Evolutionary conservation across 2,329 filamentous ascomycete species (phyloP).

Genomic region (Chrysoporthe puriensis): DNA sequence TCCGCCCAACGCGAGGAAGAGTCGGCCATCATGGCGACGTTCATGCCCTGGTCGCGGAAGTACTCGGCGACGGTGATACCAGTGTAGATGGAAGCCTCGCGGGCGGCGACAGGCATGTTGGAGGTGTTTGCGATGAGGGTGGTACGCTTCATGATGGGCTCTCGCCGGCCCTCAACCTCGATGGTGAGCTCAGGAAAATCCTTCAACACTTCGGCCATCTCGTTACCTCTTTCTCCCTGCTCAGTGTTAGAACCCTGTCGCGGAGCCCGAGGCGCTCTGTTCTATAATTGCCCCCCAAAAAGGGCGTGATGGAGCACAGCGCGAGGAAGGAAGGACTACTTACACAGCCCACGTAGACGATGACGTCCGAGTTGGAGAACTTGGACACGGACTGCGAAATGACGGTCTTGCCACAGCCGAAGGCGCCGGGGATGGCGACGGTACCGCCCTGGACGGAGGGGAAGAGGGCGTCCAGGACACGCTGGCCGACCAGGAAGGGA

Average conservation of each 20-base stretch:
- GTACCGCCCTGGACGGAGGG: slow-evolving; percentile 96
- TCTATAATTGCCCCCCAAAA: too few species aligned
- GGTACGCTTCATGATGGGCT: slow-evolving; percentile 99
- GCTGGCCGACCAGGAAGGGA: slow-evolving; percentile 94
- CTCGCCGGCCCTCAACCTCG: slow-evolving; percentile 88
- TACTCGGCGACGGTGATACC: slow-evolving; percentile 95
- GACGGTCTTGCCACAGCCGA: slow-evolving; percentile 98
- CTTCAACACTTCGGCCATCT: slow-evolving; percentile 99
- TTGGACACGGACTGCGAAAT: slow-evolving; percentile 98
- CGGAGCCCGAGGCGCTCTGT: too few species aligned
- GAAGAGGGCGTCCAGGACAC: slow-evolving; percentile 95
- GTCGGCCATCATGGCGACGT: slow-evolving; percentile 99
- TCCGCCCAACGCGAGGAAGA: slow-evolving; percentile 98
- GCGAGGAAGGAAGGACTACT: too few species aligned
- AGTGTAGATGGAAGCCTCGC: slow-evolving; percentile 98
- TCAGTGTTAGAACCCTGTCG: not conserved
- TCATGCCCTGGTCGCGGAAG: slow-evolving; percentile 94
- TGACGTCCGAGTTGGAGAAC: slow-evolving; percentile 99
- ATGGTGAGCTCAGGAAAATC: slow-evolving; percentile 99
- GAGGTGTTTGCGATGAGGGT: slow-evolving; percentile 98
- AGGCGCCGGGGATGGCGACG: slow-evolving; percentile 96
- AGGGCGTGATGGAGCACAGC: too few species aligned
- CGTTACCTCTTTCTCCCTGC: slow-evolving; percentile 87
- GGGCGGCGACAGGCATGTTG: slow-evolving; percentile 98
- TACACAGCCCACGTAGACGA: slow-evolving; percentile 86